phyloP scores from a whole-genome alignment of 257 asterid genomes.

The Osmanthus fragrans region DNA sequence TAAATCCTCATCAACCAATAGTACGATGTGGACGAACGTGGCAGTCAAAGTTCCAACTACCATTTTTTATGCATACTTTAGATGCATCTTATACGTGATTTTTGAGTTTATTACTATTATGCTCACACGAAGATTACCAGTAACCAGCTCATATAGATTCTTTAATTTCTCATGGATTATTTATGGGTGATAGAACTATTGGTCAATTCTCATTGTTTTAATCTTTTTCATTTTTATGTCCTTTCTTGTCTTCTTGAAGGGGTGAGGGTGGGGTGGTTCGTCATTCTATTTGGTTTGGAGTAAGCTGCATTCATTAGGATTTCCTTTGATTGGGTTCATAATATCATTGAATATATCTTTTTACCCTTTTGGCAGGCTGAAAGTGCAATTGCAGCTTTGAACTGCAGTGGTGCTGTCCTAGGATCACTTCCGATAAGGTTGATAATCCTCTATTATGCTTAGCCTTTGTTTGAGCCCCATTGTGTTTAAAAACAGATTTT shows the following conservation, averaged over 20 bases:
- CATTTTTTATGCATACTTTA: background rate
- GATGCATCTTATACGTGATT: background rate
- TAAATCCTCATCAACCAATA: background rate
- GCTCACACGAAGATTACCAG: background rate
- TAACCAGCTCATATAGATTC: background rate
- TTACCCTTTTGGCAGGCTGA: conserved; percentile 67
- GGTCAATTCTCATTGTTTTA: background rate
- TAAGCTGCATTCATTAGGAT: background rate
- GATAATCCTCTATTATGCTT: background rate
- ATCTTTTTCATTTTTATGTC: background rate
- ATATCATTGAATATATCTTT: background rate
- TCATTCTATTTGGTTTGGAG: background rate
- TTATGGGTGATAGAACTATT: background rate
- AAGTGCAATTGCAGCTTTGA: conserved; percentile 92
- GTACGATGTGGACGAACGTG: background rate
- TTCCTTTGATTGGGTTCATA: background rate
- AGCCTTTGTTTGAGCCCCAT: no score
- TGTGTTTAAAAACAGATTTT: no score
- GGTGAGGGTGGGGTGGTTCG: background rate
- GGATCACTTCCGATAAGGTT: conserved; percentile 96
- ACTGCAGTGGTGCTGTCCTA: conserved; percentile 92
- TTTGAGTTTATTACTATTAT: background rate
- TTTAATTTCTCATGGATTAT: background rate
- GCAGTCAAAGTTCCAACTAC: background rate
- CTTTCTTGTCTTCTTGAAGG: no score